Evolutionary conservation across 2,329 filamentous ascomycete species (phyloP), one percentile per base, ranked within the genome.

Genomic region (Cercospora sojina): DNA sequence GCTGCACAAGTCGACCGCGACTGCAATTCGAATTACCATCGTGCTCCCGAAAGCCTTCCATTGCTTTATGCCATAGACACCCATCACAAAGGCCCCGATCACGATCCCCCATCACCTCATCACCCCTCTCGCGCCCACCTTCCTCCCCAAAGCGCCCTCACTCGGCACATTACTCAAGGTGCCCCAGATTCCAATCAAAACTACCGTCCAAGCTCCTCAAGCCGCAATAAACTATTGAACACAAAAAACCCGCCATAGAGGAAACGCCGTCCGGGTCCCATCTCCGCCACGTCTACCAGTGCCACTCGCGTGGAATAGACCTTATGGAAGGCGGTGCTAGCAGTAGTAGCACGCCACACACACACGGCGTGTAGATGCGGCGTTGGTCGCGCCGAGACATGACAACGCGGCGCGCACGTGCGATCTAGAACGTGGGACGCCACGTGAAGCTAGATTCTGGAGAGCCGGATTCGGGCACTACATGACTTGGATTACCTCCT

Each of bases 361-460:
- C 5, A 51, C 47, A 51, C 47, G 47, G 47, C 47, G 43, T 47
- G 18, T 4, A 20, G 3, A 8, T 23, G 43, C 10, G 43, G 43
- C 43, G 43, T 41, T 6, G 3, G 3, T 3, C n/a, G 47, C 25
- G 20, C 47, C 47, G 25, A 51, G 47, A 27, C 20, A 35, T 35
- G 29, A 57, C 18, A 57, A 35, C 53, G 29, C 35, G 53, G 53
- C 53, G 53, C 53, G 53, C 53, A 57, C 53, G 53, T 57, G 53
- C 53, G 32, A 35, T 57, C 53, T 57, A 31, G 53, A 32, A 57
- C 53, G 27, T 7, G 27, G 47, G 10, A 53, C 23, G 12, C 47
- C 18, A 51, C 47, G 47, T 25, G 18, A 51, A 25, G 35, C 20
- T 18, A 23, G 43, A 47, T 47, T 47, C 20, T 18, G 20, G 43